Percentiles rank a stretch among this genome's conserved stretches.
Evolutionary conservation across 176 grass and related monocot species (phyloP).

Genomic region (Cenchrus americanus): DNA sequence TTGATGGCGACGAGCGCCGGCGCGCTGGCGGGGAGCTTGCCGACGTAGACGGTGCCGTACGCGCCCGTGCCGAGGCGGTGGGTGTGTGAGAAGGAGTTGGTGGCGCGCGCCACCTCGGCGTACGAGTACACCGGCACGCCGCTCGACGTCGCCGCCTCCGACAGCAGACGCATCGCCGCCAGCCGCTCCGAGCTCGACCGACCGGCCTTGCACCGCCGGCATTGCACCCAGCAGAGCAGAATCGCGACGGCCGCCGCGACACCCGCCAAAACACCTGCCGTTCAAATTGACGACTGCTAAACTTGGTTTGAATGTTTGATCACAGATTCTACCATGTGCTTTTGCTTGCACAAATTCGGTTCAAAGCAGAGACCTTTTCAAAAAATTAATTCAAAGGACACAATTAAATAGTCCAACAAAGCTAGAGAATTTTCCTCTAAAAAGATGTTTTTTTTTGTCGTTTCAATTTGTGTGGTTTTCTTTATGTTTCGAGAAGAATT

Average conservation of each 20-base stretch:
- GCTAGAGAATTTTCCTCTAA: not conserved
- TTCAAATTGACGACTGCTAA: not conserved
- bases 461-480: not conserved
- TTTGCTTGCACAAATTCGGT: not conserved
- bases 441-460: not conserved
- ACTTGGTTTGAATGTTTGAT: not conserved
- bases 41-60: conserved; percentile 91
- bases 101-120: conserved; percentile 68
- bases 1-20: conserved; percentile 78
- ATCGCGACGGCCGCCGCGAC: conserved; percentile 3
- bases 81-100: conserved; percentile 71
- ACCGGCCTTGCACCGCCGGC: not conserved
- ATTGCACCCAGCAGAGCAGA: conserved; percentile 36
- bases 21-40: conserved; percentile 50
- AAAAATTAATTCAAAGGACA: too few species aligned
- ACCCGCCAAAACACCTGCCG: conserved; percentile 46
- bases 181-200: conserved; percentile 25
- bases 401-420: not conserved
- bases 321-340: not conserved
- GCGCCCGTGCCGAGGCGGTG: conserved; percentile 80
- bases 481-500: not conserved
- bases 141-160: conserved; percentile 60
- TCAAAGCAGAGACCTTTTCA: too few species aligned
- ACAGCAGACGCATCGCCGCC: conserved; percentile 50
- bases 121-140: conserved; percentile 76